Evolutionary conservation across 352 stramenopile genomes (phyloP).

Genomic region (Phytophthora cactorum): DNA sequence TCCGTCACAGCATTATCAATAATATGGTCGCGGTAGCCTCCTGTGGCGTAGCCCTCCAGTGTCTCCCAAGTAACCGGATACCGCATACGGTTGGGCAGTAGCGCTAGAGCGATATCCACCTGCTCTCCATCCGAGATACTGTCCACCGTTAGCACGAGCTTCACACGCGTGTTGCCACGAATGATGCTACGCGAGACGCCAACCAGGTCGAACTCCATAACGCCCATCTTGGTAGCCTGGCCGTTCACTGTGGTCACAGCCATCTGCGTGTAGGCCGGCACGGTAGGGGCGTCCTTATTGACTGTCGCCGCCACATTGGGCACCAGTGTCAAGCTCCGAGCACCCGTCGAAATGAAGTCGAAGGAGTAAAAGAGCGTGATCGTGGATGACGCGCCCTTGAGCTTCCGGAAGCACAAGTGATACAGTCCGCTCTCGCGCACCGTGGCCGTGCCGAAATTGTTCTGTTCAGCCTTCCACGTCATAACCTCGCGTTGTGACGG

Average conservation of each 20-base stretch:
- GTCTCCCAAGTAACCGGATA: conserved; percentile 77
- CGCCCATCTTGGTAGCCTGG: conserved; percentile 56
- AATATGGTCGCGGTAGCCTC: conserved; percentile 51
- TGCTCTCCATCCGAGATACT: conserved; percentile 46
- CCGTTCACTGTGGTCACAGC: conserved; percentile 51
- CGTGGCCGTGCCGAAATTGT: conserved; percentile 52
- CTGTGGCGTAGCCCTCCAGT: conserved; percentile 42
- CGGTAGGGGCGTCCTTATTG: conserved; percentile 46
- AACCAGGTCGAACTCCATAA: conserved; percentile 75
- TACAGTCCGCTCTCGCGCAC: conserved; percentile 84
- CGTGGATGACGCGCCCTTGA: conserved; percentile 56
- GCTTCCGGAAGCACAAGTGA: conserved; percentile 78
- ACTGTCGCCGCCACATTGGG: conserved; percentile 72
- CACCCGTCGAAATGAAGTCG: conserved; percentile 76
- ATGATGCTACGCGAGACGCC: conserved; percentile 73
- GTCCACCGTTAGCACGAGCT: conserved; percentile 76
- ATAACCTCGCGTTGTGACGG: conserved; percentile 56
- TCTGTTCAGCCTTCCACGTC: conserved; percentile 68
- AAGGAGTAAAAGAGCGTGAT: conserved; percentile 83
- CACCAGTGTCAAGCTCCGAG: conserved; percentile 55
- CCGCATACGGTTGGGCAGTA: conserved; percentile 47
- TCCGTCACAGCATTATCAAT: conserved; percentile 60
- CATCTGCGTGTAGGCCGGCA: conserved; percentile 68
- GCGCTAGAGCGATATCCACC: conserved; percentile 59
- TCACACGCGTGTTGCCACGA: conserved; percentile 67